Percentiles rank a stretch among this genome's conserved stretches.
Evolutionary conservation across 345 rosid species (phyloP).

Genomic region (Linum tenue): DNA sequence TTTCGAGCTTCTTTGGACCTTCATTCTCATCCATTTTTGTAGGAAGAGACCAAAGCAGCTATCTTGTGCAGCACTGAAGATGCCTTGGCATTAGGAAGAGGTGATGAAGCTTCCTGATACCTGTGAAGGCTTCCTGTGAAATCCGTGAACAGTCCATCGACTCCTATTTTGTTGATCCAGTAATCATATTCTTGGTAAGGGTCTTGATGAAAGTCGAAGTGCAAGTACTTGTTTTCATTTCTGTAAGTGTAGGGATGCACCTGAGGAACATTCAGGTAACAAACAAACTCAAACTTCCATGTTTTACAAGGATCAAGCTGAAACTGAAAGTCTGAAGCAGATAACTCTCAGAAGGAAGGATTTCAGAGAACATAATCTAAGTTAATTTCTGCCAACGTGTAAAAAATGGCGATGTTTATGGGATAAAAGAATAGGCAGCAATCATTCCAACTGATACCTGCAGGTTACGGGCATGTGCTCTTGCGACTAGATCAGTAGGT

Average conservation of each 20-base stretch:
- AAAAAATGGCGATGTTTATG: too few species aligned
- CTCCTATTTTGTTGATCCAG: constrained; percentile 72
- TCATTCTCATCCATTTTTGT: constrained; percentile 20
- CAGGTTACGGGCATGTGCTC: constrained; percentile 63
- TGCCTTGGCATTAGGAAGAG: constrained; percentile 22
- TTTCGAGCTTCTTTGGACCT: too few species aligned
- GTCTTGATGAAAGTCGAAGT: constrained; percentile 60
- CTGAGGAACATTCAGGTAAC: constrained; percentile 23
- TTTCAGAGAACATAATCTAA: too few species aligned
- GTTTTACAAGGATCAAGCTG: too few species aligned
- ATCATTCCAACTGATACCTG: constrained; percentile 38
- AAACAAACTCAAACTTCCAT: neutral
- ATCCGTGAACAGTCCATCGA: constrained; percentile 89
- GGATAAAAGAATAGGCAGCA: too few species aligned
- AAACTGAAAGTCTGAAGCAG: too few species aligned
- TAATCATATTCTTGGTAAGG: constrained; percentile 59
- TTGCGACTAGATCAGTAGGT: constrained; percentile 83
- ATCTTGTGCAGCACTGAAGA: constrained; percentile 37
- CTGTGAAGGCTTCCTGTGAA: constrained; percentile 76
- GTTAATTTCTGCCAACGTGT: neutral
- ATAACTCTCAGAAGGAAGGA: too few species aligned
- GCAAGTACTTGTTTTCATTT: constrained; percentile 52
- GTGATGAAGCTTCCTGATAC: constrained; percentile 50
- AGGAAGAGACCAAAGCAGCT: constrained; percentile 34
- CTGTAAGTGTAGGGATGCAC: constrained; percentile 92